Evolutionary conservation across 1,284 basidiomycete species (phyloP), one percentile per base, ranked within the genome.

Genomic region (Macrocybe sp.): DNA sequence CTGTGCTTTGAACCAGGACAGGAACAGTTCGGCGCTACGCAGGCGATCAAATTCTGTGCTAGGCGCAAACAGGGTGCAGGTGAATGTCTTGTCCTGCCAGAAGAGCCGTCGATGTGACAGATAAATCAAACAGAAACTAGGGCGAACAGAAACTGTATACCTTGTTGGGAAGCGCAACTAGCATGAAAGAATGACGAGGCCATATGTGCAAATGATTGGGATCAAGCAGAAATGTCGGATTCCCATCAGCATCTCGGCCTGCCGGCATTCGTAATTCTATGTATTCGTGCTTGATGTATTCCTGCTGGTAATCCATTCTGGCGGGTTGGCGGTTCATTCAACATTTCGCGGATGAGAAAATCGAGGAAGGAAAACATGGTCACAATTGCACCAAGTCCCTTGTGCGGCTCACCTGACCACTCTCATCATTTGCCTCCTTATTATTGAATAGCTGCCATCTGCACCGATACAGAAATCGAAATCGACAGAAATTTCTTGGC

Each of bases 101-200:
- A 49, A 56, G 58, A 54, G 22, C 41, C 42, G 41, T 31, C 14
- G 7, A 29, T 52, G 44, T 55, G 41, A 48, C 53, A 44, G 56
- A 61, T 51, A 50, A 43, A 44, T 46, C 49, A 44, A 48, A 52
- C 48, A 46, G 53, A 54, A 22, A 22, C 22, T 22, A 22, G 22
- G 22, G 22, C 22, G 22, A 22, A 49, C 47, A 49, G 55, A 47
- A 44, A 63, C 57, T 55, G 31, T 52, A 64, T 68, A 94, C 93
- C 77, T 91, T 86, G 75, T 97, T 99, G 54, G 96, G 93, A 45
- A 99, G 83, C 12, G 93, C 97, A 61, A 99, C 97, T 59, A 99
- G 81, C 96, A 99, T 99, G 75, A 97, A 98, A 44, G 92, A 89
- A 67, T 95, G 91, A 62, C 94, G 85, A 50, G 96, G 97, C 96